phyloP scores from a whole-genome alignment of 1,284 basidiomycete genomes.

The Ganoderma meredithae region DNA sequence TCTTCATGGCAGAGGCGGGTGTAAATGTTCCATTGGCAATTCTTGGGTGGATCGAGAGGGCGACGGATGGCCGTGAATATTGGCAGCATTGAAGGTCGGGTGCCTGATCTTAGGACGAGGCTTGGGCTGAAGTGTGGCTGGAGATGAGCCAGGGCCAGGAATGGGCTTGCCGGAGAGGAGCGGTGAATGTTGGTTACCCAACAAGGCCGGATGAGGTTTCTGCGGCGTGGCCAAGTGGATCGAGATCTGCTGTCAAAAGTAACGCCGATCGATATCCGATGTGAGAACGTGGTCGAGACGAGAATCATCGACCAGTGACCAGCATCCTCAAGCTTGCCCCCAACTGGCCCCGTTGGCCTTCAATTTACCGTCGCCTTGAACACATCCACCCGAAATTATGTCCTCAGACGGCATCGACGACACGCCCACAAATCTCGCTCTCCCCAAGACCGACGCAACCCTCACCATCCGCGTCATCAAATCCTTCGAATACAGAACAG shows the following conservation, averaged over 20 bases:
- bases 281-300: neutral
- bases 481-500: constrained; percentile 91
- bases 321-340: neutral
- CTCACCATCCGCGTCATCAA: constrained; percentile 96
- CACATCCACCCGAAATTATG: constrained; percentile 34
- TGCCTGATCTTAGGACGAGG: too few species aligned
- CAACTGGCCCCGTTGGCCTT: neutral
- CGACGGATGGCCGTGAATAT: neutral
- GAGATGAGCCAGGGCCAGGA: too few species aligned
- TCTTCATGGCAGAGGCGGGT: too few species aligned
- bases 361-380: neutral
- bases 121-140: too few species aligned
- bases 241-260: neutral
- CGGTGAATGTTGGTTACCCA: neutral
- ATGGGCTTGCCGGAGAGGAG: neutral
- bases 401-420: constrained; percentile 54
- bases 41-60: too few species aligned
- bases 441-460: constrained; percentile 77
- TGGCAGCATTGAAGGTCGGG: neutral
- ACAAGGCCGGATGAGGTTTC: neutral
- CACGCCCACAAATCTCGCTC: constrained; percentile 68
- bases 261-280: neutral
- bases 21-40: too few species aligned
- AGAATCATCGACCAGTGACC: too few species aligned
- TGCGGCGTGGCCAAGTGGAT: neutral